These are phyloP conservation scores for Elsinoe perseae DNA, from an alignment of 2,329 filamentous ascomycete species.

Conservation along the genomic window DNA sequence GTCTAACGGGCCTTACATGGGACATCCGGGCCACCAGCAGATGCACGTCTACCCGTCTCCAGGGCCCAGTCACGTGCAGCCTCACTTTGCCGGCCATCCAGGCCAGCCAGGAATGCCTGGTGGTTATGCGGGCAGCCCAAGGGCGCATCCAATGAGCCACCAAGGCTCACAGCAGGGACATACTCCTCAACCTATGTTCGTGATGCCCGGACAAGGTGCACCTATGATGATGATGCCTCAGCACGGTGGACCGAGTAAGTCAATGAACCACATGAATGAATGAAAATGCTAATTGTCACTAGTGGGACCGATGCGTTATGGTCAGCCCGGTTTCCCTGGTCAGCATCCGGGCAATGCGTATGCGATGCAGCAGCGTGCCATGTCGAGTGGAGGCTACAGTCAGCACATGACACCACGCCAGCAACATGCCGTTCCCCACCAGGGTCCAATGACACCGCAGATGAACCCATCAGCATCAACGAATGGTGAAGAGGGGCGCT, in stretches of 20 bases:
- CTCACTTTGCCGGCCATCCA: constrained; percentile 46
- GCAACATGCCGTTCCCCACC: constrained; percentile 26
- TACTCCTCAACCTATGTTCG: constrained; percentile 52
- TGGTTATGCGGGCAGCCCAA: constrained; percentile 73
- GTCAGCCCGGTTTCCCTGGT: constrained; percentile 17
- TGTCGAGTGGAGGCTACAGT: constrained; percentile 24
- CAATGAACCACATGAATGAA: background rate
- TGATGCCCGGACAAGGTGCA: constrained; percentile 65
- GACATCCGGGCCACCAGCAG: constrained; percentile 59
- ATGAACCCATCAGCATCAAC: constrained; percentile 20
- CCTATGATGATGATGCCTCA: constrained; percentile 21
- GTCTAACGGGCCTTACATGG: constrained; percentile 61
- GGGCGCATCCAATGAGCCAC: constrained; percentile 85
- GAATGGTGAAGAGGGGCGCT: constrained; percentile 27
- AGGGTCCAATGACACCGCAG: constrained; percentile 25
- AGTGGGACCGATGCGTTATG: constrained; percentile 18
- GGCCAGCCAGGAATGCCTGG: constrained; percentile 32
- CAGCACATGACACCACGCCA: constrained; percentile 31
- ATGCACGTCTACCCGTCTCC: constrained; percentile 72
- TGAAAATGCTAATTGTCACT: constrained; percentile 18
- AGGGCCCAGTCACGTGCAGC: constrained; percentile 57
- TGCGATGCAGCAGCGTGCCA: constrained; percentile 24
- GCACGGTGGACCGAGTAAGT: constrained; percentile 15
- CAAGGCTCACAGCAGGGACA: constrained; percentile 92
- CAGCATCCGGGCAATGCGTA: constrained; percentile 20